A percentile compares a stretch with the other conserved stretches of the same genome.
phyloP scores from a whole-genome alignment of 495 filamentous ascomycete genomes.

The Pseudevernia furfuracea region DNA sequence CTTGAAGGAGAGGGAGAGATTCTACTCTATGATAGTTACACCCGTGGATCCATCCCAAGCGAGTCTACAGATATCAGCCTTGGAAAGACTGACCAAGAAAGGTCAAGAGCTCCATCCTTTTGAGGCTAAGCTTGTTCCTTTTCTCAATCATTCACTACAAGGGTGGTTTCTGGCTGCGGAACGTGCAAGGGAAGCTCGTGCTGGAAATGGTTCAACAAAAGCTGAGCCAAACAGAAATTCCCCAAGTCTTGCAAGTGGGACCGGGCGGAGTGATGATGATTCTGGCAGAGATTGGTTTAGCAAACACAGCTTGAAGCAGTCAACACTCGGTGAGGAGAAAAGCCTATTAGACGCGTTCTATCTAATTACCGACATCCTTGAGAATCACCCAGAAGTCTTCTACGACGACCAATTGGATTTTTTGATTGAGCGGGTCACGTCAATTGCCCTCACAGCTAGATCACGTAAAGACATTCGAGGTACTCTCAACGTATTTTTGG shows the following conservation, averaged over 20 bases:
- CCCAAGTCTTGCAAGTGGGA: not conserved
- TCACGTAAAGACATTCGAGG: constrained; percentile 65
- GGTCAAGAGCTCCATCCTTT: constrained; percentile 59
- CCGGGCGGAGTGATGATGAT: not conserved
- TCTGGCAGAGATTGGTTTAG: not conserved
- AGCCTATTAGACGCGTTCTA: constrained; percentile 56
- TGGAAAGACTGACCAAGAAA: constrained; percentile 54
- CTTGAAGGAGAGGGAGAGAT: constrained; percentile 56
- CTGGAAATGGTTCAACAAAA: constrained; percentile 1
- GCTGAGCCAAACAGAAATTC: not conserved
- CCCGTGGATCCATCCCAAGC: constrained; percentile 50
- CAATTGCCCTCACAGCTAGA: constrained; percentile 68
- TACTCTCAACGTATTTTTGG: constrained; percentile 68
- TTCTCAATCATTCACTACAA: constrained; percentile 52
- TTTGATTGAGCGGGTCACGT: constrained; percentile 60
- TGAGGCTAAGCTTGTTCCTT: constrained; percentile 51
- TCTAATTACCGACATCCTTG: constrained; percentile 72
- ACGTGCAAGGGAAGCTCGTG: constrained; percentile 27
- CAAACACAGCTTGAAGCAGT: constrained; percentile 2
- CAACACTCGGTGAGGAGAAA: constrained; percentile 49
- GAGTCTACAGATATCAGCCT: constrained; percentile 52
- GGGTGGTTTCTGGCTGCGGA: constrained; percentile 48
- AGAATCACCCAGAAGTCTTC: constrained; percentile 72
- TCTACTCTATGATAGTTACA: constrained; percentile 52
- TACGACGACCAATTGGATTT: constrained; percentile 56